phyloP scores from a whole-genome alignment of 148 eudicot genomes.

The Rhododendron griersonianum region DNA sequence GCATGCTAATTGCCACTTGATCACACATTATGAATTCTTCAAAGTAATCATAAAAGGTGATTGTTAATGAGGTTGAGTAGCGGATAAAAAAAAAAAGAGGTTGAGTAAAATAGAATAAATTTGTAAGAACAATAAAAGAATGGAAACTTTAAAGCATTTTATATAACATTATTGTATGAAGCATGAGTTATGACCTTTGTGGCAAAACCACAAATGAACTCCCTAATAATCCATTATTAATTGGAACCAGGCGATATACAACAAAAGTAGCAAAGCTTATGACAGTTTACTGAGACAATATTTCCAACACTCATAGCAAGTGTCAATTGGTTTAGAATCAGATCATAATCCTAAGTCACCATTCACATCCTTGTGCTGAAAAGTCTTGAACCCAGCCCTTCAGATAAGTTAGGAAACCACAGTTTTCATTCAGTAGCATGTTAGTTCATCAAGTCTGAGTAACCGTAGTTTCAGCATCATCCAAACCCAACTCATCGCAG shows the following conservation, averaged over 20 bases:
- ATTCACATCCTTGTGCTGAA: not conserved
- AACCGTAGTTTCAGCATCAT: not conserved
- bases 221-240: not conserved
- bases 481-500: not conserved
- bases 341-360: not conserved
- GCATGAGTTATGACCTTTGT: not conserved
- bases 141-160: not conserved
- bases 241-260: not conserved
- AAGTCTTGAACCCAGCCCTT: not conserved
- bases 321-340: not conserved
- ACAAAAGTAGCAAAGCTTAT: not conserved
- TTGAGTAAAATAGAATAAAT: not conserved
- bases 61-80: not conserved
- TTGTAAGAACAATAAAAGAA: not conserved
- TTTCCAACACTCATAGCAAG: not conserved
- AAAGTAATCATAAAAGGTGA: not conserved
- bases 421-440: not conserved
- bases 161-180: not conserved
- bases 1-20: not conserved
- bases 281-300: not conserved
- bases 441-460: not conserved
- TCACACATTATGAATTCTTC: not conserved
- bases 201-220: not conserved
- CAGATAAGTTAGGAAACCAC: not conserved
- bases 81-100: not conserved